Evolutionary conservation across 257 asterid genomes (phyloP), one percentile per base, ranked within the genome.

Genomic region (Echium plantagineum): DNA sequence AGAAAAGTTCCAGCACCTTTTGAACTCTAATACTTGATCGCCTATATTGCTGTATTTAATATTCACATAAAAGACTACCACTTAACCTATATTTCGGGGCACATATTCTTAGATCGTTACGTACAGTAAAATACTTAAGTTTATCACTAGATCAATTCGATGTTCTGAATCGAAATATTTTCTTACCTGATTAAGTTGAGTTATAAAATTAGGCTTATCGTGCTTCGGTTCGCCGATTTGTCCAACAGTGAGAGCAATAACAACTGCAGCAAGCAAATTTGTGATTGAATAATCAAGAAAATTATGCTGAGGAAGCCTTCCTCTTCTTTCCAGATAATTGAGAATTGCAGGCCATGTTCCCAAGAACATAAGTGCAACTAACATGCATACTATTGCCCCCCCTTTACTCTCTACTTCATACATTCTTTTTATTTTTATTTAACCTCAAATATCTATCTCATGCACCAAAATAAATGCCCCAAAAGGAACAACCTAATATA

Each of bases 331-430:
- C 10, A 82, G 58, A 3, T 57, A 69, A 17, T 81, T 69, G 21
- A 79, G 47, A 52, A 79, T 20, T 1, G 89, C 83, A 15, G 89
- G 89, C 85, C 83, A 79, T 16, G 89, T 82, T 1, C 89, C 89
- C 58, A 82, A 62, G 38, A 77, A 79, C 61, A 72, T 51, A 0
- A 82, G 69, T 3, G 89, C 81, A 0, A 73, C 16, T 21, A 82
- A 31, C 83, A 79, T 82, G 54, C 89, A 82, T 0, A 61, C 78
- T 69, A 82, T 79, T 9, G 85, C 89, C 4, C 80, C 85, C 12
- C 71, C 79, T 57, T 77, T 79, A 17, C 81, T 77, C 81, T 82
- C 85, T 42, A 79, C 80, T 66, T 74, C 7, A 59, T 35, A 79
- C 85, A 82, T 79, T 4, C 62, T 65, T 59, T 31, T n/a, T 21